These are phyloP conservation scores for Phytophthora rubi DNA, from an alignment of 352 stramenopile species.

Conservation along the genomic window DNA sequence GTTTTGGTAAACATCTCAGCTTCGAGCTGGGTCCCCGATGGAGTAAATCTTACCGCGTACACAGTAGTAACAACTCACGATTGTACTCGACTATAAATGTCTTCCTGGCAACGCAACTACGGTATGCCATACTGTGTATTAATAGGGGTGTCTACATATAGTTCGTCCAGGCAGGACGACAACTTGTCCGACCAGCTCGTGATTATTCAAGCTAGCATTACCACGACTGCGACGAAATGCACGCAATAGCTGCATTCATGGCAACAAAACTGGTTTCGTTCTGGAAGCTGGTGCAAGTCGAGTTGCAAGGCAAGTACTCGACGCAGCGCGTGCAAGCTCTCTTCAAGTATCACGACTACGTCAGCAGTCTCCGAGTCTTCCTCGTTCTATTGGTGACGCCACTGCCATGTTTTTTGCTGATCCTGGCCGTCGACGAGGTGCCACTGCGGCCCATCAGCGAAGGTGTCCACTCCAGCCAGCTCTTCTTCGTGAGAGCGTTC, in stretches of 20 bases:
- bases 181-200: background rate
- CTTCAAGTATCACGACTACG: background rate
- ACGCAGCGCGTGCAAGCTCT: background rate
- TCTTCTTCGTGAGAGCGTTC: constrained; percentile 14
- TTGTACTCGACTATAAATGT: background rate
- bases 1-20: no score
- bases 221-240: background rate
- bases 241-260: background rate
- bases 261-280: background rate
- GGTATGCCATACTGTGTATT: background rate
- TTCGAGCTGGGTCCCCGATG: no score
- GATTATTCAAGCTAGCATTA: background rate
- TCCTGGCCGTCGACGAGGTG: background rate
- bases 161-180: background rate
- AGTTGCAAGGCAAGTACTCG: constrained; percentile 4
- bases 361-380: background rate
- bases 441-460: constrained; percentile 1
- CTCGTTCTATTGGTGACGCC: background rate
- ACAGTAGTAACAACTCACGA: background rate
- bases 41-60: background rate
- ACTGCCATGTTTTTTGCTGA: constrained; percentile 1
- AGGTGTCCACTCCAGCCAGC: background rate
- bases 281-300: background rate
- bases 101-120: background rate
- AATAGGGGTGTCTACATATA: background rate